Percentiles rank a stretch among this genome's conserved stretches.
Evolutionary conservation across 2,329 filamentous ascomycete species (phyloP).

Genomic region (Calcarisporium arbuscula): DNA sequence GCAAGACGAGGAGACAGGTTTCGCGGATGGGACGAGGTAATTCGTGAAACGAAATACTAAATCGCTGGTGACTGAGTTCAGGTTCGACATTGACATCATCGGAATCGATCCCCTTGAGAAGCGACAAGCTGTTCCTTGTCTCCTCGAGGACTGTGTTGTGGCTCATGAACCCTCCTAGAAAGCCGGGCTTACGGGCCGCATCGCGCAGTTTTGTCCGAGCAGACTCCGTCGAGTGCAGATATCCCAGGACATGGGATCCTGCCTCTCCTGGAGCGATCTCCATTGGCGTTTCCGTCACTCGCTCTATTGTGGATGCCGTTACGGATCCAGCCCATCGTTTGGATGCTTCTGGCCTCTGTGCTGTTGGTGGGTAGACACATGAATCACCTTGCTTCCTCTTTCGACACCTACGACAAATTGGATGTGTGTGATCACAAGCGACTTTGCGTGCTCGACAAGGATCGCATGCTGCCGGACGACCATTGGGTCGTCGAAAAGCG

Average conservation of each 20-base stretch:
- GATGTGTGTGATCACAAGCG: constrained; percentile 29
- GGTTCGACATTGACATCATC: constrained; percentile 7
- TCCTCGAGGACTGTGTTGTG: constrained; percentile 36
- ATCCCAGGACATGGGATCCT: too few species aligned
- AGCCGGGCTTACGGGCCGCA: constrained; percentile 23
- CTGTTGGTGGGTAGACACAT: too few species aligned
- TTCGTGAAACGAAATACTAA: constrained; percentile 10
- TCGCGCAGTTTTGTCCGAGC: too few species aligned
- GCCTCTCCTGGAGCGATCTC: too few species aligned
- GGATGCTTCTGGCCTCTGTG: too few species aligned
- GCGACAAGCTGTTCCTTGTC: constrained; percentile 31
- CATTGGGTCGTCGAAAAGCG: constrained; percentile 10
- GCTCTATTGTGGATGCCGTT: too few species aligned
- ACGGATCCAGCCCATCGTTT: too few species aligned
- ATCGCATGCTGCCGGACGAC: constrained; percentile 10
- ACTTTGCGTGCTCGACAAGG: constrained; percentile 11
- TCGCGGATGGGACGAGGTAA: constrained; percentile 24
- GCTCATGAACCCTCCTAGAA: constrained; percentile 40
- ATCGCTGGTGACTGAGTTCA: not conserved
- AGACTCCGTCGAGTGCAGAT: too few species aligned
- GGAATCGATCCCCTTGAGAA: constrained; percentile 22
- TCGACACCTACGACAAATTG: constrained; percentile 26
- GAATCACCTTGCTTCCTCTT: constrained; percentile 4
- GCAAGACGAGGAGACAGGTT: constrained; percentile 30
- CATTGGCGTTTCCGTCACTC: too few species aligned